phyloP scores from a whole-genome alignment of 225 moss, liverwort and hornwort genomes.

The Pleurozium schreberi region DNA sequence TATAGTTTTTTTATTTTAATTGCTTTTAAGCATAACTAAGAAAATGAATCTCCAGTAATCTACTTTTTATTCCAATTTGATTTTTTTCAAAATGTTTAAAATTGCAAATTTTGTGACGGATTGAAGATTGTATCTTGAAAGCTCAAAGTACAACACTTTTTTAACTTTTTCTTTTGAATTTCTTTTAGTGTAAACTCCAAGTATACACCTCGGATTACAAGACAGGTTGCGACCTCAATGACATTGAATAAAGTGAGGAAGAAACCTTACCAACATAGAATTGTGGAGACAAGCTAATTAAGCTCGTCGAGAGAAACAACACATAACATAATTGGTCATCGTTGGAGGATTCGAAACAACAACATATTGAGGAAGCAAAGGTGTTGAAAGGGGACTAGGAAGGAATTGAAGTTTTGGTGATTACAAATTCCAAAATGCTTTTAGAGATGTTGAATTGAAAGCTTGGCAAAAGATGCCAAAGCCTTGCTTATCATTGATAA shows the following conservation, averaged over 20 bases:
- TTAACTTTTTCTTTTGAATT: too few species aligned
- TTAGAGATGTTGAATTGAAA: background rate
- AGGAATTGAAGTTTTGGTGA: background rate
- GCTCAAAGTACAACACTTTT: too few species aligned
- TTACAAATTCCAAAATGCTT: background rate
- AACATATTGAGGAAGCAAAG: background rate
- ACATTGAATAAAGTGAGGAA: background rate
- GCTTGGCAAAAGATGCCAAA: background rate
- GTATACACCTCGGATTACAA: too few species aligned
- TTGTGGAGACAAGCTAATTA: background rate
- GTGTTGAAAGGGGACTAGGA: background rate
- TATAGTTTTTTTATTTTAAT: too few species aligned
- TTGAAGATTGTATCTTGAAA: too few species aligned
- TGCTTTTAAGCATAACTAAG: too few species aligned
- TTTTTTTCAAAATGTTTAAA: too few species aligned
- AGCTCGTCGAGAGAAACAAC: accelerated
- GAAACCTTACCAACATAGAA: background rate
- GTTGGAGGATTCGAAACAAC: background rate
- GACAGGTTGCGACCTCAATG: background rate
- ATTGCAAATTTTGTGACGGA: too few species aligned
- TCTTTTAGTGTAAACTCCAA: too few species aligned
- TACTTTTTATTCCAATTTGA: too few species aligned
- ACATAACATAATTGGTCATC: background rate
- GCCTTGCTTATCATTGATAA: background rate
- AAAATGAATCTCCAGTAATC: too few species aligned